A percentile compares a stretch with the other conserved stretches of the same genome.
Evolutionary conservation across 176 grass and related monocot species (phyloP).

Genomic region (Hordeum marinum): DNA sequence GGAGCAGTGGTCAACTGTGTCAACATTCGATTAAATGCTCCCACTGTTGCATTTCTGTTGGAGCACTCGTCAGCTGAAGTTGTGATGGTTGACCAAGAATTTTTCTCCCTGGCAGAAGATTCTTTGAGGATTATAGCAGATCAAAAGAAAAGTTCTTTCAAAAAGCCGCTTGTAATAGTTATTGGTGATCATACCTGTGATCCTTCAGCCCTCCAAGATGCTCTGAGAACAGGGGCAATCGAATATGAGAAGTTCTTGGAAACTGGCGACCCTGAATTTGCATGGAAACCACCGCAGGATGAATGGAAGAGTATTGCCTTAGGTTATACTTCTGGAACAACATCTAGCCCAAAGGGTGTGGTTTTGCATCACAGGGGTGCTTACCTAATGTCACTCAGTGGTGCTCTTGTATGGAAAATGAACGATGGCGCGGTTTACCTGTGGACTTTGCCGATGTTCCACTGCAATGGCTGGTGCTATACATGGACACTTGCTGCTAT

Average conservation of each 20-base stretch:
- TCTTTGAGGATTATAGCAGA: slow-evolving; percentile 66
- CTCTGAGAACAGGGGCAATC: slow-evolving; percentile 66
- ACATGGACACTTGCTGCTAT: slow-evolving; percentile 83
- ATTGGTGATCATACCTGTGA: slow-evolving; percentile 64
- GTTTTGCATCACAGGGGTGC: slow-evolving; percentile 88
- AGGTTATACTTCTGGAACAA: slow-evolving; percentile 90
- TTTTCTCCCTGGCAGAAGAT: slow-evolving; percentile 69
- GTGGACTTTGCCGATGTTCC: slow-evolving; percentile 97
- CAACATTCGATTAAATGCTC: slow-evolving; percentile 78
- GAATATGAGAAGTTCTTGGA: slow-evolving; percentile 81
- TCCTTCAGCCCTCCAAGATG: slow-evolving; percentile 43
- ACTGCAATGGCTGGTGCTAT: slow-evolving; percentile 95
- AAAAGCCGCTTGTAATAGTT: slow-evolving; percentile 72
- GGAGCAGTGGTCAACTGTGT: slow-evolving; percentile 81
- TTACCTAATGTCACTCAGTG: slow-evolving; percentile 82
- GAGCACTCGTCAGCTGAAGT: slow-evolving; percentile 72
- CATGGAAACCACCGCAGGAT: slow-evolving; percentile 78
- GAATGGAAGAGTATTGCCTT: slow-evolving; percentile 89
- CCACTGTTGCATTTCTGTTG: slow-evolving; percentile 72
- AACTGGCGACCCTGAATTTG: slow-evolving; percentile 66
- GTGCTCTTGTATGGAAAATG: slow-evolving; percentile 70
- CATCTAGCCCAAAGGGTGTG: slow-evolving; percentile 83
- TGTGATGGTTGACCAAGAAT: slow-evolving; percentile 83
- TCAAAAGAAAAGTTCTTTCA: slow-evolving; percentile 55
- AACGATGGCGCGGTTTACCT: slow-evolving; percentile 59